Evolutionary conservation across 164 flowering plant genomes (phyloP).

Genomic region (Berberis vulgaris): DNA sequence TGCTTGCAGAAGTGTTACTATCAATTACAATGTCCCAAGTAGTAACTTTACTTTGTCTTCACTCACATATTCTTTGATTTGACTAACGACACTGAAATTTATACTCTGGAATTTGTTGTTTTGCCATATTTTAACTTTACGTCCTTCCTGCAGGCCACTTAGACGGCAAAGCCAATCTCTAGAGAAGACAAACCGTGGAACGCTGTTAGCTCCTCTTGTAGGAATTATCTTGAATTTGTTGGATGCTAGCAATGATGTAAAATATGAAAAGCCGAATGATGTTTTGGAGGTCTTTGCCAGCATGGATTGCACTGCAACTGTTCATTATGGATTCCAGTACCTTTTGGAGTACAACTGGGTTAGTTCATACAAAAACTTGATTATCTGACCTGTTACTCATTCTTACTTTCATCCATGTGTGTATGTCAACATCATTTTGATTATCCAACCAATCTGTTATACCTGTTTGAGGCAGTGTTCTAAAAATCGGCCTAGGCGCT

Average conservation of each 20-base stretch:
- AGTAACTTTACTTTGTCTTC: too few relatives aligned
- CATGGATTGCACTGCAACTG: slow-evolving; percentile 73
- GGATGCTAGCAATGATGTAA: slow-evolving; percentile 43
- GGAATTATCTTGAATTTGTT: slow-evolving; percentile 79
- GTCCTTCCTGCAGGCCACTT: slow-evolving; percentile 35
- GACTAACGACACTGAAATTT: too few relatives aligned
- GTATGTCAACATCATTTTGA: not conserved
- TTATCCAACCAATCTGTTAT: not conserved
- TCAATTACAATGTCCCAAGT: too few relatives aligned
- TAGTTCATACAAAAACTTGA: slow-evolving; percentile 16
- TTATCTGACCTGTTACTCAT: not conserved
- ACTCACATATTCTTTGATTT: too few relatives aligned
- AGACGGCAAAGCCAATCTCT: slow-evolving; percentile 57
- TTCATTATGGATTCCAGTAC: slow-evolving; percentile 62
- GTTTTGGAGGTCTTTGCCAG: slow-evolving; percentile 65
- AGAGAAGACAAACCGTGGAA: slow-evolving; percentile 71
- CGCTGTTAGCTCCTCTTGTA: slow-evolving; percentile 83
- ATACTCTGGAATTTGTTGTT: not conserved
- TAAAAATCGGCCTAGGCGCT: too few relatives aligned
- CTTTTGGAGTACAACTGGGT: slow-evolving; percentile 83
- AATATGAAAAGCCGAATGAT: slow-evolving; percentile 38
- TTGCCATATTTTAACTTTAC: not conserved
- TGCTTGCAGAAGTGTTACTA: too few relatives aligned
- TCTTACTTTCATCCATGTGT: not conserved
- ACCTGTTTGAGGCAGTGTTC: too few relatives aligned